Evolutionary conservation across 768 basidiomycete species (phyloP).

Genomic region (Suillus placidus): DNA sequence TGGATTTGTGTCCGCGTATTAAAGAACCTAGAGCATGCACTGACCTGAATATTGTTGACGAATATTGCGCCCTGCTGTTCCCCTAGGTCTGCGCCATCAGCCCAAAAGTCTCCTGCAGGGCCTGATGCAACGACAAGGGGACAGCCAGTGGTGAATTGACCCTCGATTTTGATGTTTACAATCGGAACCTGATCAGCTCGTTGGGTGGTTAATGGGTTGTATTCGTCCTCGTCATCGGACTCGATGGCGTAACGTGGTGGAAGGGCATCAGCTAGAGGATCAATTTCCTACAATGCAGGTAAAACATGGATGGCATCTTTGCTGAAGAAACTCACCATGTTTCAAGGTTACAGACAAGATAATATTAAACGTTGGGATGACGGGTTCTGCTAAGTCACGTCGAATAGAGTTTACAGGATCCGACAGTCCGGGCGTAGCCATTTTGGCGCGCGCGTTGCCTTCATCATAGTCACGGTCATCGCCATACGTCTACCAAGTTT

Average conservation of each 20-base stretch:
- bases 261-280: conserved; percentile 56
- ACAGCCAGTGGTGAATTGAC: conserved; percentile 31
- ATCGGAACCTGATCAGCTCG: conserved; percentile 18
- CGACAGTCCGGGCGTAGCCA: neutral
- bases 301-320: neutral
- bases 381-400: neutral
- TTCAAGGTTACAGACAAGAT: neutral
- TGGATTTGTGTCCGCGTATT: neutral
- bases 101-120: conserved; percentile 52
- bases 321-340: conserved; percentile 9
- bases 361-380: neutral
- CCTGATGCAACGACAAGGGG: conserved; percentile 50
- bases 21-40: conserved; percentile 7
- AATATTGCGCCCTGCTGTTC: conserved; percentile 51
- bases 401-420: conserved; percentile 16
- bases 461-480: too few species aligned
- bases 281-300: conserved; percentile 44
- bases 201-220: conserved; percentile 42
- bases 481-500: too few species aligned
- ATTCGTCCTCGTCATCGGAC: conserved; percentile 71
- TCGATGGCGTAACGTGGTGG: conserved; percentile 66
- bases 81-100: conserved; percentile 51
- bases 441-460: too few species aligned
- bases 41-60: conserved; percentile 50
- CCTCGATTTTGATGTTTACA: conserved; percentile 42